A percentile compares a stretch with the other conserved stretches of the same genome.
phyloP scores from a whole-genome alignment of 176 grass and related monocot species.

The Oryza nivara region DNA sequence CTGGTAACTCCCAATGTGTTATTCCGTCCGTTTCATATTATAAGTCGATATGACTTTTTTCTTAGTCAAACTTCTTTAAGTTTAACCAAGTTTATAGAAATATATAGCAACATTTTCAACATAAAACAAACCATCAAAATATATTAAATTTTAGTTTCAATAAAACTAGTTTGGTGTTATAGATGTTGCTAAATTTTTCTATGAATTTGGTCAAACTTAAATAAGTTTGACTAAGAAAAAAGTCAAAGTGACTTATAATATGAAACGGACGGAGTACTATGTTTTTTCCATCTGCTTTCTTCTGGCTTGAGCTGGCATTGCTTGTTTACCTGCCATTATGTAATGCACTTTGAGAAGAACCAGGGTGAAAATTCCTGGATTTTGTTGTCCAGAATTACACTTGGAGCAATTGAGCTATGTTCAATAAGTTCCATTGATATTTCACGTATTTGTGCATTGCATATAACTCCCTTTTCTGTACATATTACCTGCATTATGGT shows the following conservation, averaged over 20 bases:
- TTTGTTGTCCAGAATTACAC: constrained; percentile 9
- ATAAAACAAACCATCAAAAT: too few species aligned
- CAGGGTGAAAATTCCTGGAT: neutral
- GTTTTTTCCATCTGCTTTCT: constrained; percentile 5
- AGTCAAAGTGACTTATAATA: too few species aligned
- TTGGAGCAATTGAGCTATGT: neutral
- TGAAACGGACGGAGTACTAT: neutral
- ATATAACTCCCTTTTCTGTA: neutral
- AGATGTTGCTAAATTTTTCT: too few species aligned
- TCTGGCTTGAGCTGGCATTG: neutral
- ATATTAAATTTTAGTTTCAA: too few species aligned
- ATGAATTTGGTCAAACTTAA: too few species aligned
- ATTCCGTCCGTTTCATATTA: neutral
- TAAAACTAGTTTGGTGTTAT: too few species aligned
- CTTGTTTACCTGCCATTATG: neutral
- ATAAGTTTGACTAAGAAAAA: too few species aligned
- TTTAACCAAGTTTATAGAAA: too few species aligned
- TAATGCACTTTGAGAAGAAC: constrained; percentile 8
- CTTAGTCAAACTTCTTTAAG: too few species aligned
- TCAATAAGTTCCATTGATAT: neutral
- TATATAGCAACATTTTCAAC: too few species aligned
- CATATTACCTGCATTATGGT: neutral
- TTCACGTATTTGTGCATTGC: neutral
- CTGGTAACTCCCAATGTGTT: neutral
- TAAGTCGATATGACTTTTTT: too few species aligned